Conservation (phyloP, 176 grass and related monocot species). For the Hsuehochloa calcarea region DNA sequence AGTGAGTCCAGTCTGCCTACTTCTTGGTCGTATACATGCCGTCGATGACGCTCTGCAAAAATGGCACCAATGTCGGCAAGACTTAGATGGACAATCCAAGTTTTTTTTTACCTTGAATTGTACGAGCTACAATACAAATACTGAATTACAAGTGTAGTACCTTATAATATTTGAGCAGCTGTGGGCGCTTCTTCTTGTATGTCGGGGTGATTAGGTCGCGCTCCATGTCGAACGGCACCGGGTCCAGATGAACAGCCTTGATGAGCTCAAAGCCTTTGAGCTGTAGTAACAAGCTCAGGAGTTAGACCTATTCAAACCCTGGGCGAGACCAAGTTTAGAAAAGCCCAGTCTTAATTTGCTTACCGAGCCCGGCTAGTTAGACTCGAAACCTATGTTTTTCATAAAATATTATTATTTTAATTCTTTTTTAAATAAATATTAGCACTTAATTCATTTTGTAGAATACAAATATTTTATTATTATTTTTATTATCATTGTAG, state of each 20-base stretch:
- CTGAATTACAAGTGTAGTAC: constrained; percentile 18
- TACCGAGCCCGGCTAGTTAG: no score
- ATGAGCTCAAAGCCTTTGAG: constrained; percentile 94
- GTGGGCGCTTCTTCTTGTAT: constrained; percentile 95
- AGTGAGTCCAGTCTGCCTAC: constrained; percentile 12
- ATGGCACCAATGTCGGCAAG: constrained; percentile 3
- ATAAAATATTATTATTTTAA: no score
- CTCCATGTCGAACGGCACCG: constrained; percentile 76
- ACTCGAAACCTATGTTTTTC: no score
- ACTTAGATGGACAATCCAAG: background rate
- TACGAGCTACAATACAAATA: background rate
- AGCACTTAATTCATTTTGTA: no score
- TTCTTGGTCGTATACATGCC: constrained; percentile 70
- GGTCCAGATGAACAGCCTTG: constrained; percentile 86
- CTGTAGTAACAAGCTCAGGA: constrained; percentile 42
- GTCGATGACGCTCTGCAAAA: constrained; percentile 59
- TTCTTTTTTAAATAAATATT: no score
- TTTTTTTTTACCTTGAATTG: background rate
- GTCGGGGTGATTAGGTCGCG: constrained; percentile 89
- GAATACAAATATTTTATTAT: no score
- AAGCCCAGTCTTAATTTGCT: no score
- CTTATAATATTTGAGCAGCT: constrained; percentile 89
- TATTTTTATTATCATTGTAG: no score
- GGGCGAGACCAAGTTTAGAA: accelerated
- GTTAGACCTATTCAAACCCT: no score